phyloP scores from a whole-genome alignment of 768 basidiomycete genomes.

The Tulasnella sp. region DNA sequence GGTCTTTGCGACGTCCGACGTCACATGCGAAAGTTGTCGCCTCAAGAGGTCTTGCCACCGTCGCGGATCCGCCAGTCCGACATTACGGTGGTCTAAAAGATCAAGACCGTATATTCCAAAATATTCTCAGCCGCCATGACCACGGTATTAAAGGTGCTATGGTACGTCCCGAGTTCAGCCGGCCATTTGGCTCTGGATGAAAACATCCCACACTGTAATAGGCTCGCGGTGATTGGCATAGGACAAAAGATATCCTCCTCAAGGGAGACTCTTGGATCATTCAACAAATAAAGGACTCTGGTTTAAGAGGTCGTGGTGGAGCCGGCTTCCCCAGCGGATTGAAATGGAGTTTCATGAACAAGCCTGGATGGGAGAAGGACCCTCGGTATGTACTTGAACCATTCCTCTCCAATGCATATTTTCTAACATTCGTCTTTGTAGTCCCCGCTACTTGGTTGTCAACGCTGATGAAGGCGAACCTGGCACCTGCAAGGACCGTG shows the following conservation, averaged over 20 bases:
- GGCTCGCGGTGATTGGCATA: slow-evolving; percentile 97
- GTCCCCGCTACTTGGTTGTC: slow-evolving; percentile 92
- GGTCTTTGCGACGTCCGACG: slow-evolving; percentile 4
- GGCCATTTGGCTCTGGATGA: background rate
- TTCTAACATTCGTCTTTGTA: slow-evolving; percentile 27
- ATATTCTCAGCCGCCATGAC: slow-evolving; percentile 80
- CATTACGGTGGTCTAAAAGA: slow-evolving; percentile 92
- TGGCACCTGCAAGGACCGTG: slow-evolving; percentile 97
- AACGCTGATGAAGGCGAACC: slow-evolving; percentile 99
- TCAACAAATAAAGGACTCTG: slow-evolving; percentile 90
- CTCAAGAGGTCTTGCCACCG: slow-evolving; percentile 49
- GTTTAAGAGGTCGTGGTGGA: slow-evolving; percentile 89
- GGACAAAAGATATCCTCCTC: slow-evolving; percentile 88
- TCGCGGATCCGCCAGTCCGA: slow-evolving; percentile 76
- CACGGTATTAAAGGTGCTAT: slow-evolving; percentile 87
- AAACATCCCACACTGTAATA: slow-evolving; percentile 29
- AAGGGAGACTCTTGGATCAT: slow-evolving; percentile 99
- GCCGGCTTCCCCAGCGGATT: slow-evolving; percentile 95
- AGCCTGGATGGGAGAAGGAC: slow-evolving; percentile 97
- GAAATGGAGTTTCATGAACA: slow-evolving; percentile 99
- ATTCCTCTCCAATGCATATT: background rate
- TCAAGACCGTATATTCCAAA: slow-evolving; percentile 91
- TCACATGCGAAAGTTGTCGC: slow-evolving; percentile 9
- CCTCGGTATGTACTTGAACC: slow-evolving; percentile 45
- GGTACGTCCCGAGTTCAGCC: slow-evolving; percentile 39